Conservation (phyloP, 2,329 filamentous ascomycete genomes). For the Sarocladium oryzae region DNA sequence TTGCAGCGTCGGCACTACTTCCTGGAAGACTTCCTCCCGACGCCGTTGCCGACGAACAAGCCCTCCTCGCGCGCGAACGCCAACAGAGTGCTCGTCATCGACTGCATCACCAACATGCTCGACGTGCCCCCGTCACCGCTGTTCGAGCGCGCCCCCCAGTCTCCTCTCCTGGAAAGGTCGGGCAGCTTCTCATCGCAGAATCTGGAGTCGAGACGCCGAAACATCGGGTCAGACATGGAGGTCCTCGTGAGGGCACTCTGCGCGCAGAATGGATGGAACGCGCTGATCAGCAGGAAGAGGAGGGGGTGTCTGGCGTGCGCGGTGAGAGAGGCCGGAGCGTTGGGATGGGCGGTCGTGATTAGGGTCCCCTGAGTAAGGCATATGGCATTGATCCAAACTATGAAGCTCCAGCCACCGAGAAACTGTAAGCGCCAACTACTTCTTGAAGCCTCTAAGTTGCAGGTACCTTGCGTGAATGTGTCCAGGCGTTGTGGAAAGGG, state of each 20-base stretch:
- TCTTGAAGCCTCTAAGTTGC: no score
- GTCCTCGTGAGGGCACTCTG: constrained; percentile 67
- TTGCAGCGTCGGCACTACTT: constrained; percentile 39
- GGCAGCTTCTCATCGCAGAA: constrained; percentile 41
- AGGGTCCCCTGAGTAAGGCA: constrained; percentile 53
- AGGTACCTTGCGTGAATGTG: no score
- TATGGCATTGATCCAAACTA: constrained; percentile 58
- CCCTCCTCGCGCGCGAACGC: constrained; percentile 14
- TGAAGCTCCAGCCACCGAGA: no score
- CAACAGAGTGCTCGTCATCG: constrained; percentile 49
- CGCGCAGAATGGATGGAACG: constrained; percentile 67
- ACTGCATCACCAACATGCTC: constrained; percentile 53
- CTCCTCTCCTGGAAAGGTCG: constrained; percentile 25
- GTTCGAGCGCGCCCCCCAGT: constrained; percentile 24
- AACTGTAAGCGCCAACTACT: no score
- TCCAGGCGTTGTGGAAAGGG: no score
- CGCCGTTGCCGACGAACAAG: constrained; percentile 15
- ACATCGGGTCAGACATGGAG: constrained; percentile 60
- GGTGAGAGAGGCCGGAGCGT: constrained; percentile 65
- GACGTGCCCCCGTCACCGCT: constrained; percentile 41
- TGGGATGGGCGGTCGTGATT: constrained; percentile 64
- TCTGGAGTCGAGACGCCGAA: constrained; percentile 48
- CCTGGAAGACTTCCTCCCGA: constrained; percentile 39
- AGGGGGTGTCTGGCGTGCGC: constrained; percentile 68
- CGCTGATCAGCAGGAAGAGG: constrained; percentile 59